These are phyloP conservation scores for Rubroshorea leprosula DNA, from an alignment of 345 rosid genomes.

Conservation along the genomic window DNA sequence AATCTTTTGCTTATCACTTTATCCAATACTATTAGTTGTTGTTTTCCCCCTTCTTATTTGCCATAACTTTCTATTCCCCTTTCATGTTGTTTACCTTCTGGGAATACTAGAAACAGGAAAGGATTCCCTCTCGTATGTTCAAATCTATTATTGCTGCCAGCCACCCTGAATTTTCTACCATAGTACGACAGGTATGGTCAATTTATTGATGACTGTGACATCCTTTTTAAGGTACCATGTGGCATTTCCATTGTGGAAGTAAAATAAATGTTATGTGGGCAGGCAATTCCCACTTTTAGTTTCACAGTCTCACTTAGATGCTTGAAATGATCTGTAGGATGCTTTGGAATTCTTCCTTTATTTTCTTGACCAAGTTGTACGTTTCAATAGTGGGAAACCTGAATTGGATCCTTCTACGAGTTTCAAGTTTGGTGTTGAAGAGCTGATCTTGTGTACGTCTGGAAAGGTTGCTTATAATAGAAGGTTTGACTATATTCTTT, in stretches of 20 bases:
- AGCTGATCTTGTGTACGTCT: slow-evolving; percentile 77
- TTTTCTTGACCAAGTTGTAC: slow-evolving; percentile 91
- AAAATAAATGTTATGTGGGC: not conserved
- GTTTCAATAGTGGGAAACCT: slow-evolving; percentile 48
- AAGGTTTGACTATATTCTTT: slow-evolving; percentile 88
- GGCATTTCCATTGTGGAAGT: not conserved
- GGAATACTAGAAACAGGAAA: slow-evolving; percentile 72
- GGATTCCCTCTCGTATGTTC: slow-evolving; percentile 95
- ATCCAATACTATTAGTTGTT: too few species aligned
- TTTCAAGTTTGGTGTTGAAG: slow-evolving; percentile 97
- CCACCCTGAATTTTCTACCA: slow-evolving; percentile 87
- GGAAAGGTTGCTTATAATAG: slow-evolving; percentile 87
- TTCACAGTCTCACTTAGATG: slow-evolving; percentile 10
- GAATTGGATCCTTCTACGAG: slow-evolving; percentile 80
- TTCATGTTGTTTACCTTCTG: slow-evolving; percentile 6
- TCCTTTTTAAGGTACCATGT: not conserved
- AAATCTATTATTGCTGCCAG: slow-evolving; percentile 91
- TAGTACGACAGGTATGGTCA: slow-evolving; percentile 84
- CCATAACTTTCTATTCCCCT: slow-evolving; percentile 1
- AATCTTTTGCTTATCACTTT: not conserved
- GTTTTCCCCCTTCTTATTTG: not conserved
- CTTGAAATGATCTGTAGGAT: slow-evolving; percentile 51
- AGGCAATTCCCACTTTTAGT: not conserved
- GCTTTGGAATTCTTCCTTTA: slow-evolving; percentile 94
- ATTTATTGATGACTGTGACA: not conserved